Evolutionary conservation across 768 basidiomycete genomes (phyloP).

Genomic region (Agaricus subrufescens): DNA sequence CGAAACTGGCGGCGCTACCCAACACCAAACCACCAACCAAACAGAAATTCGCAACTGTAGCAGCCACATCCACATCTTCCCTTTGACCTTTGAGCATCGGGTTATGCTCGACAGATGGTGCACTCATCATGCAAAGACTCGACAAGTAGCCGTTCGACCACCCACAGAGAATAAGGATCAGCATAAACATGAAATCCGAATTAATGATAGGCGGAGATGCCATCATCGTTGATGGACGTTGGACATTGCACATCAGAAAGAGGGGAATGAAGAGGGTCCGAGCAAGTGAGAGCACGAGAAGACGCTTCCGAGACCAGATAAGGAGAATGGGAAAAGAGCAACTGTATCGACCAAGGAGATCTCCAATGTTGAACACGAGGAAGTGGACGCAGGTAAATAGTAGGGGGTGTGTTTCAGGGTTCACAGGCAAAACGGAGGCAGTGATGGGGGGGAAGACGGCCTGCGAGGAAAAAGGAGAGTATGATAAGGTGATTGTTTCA

Average conservation of each 20-base stretch:
- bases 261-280: slow-evolving; percentile 83
- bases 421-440: slow-evolving; percentile 64
- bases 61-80: slow-evolving; percentile 83
- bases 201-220: slow-evolving; percentile 50
- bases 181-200: slow-evolving; percentile 75
- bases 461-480: slow-evolving; percentile 31
- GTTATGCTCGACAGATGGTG: slow-evolving; percentile 78
- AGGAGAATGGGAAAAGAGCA: slow-evolving; percentile 63
- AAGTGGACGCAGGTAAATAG: slow-evolving; percentile 80
- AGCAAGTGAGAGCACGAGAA: slow-evolving; percentile 58
- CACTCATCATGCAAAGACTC: slow-evolving; percentile 77
- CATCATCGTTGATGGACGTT: slow-evolving; percentile 33
- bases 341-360: slow-evolving; percentile 63
- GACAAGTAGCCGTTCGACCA: slow-evolving; percentile 77
- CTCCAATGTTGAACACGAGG: slow-evolving; percentile 69
- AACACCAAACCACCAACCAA: slow-evolving; percentile 69
- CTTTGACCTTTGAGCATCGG: slow-evolving; percentile 58
- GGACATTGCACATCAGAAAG: slow-evolving; percentile 86
- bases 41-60: slow-evolving; percentile 76
- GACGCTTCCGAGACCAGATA: slow-evolving; percentile 62
- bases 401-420: slow-evolving; percentile 66
- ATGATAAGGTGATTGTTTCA: background rate
- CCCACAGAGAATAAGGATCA: slow-evolving; percentile 71
- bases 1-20: slow-evolving; percentile 82
- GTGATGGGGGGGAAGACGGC: slow-evolving; percentile 88